phyloP scores from a whole-genome alignment of 805 yeast species.

The Wickerhamomyces silvicola region DNA sequence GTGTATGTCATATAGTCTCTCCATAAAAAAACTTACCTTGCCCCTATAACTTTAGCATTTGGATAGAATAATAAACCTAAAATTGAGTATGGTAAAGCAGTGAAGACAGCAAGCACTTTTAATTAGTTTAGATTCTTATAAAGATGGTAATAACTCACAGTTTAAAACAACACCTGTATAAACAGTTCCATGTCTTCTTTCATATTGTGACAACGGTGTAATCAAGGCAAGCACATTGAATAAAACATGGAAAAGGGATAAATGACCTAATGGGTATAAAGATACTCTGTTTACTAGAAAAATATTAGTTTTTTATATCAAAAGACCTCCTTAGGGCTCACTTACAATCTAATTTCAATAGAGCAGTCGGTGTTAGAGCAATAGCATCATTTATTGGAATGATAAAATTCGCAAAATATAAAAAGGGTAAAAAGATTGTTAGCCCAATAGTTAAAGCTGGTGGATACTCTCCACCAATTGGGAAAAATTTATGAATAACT shows the following conservation, averaged over 20 bases:
- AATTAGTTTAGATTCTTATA: conserved; percentile 2
- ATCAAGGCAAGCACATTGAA: conserved; percentile 52
- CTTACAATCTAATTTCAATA: conserved; percentile 37
- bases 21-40: conserved; percentile 25
- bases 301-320: background rate
- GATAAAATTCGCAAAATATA: conserved; percentile 33
- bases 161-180: conserved; percentile 79
- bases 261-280: conserved; percentile 67
- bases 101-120: conserved; percentile 49
- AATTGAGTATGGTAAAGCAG: conserved; percentile 38
- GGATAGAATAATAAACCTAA: conserved; percentile 41
- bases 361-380: conserved; percentile 49
- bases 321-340: background rate
- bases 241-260: conserved; percentile 51
- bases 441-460: conserved; percentile 65
- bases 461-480: conserved; percentile 25
- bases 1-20: background rate
- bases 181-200: conserved; percentile 72
- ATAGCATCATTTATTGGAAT: conserved; percentile 31
- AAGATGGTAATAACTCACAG: conserved; percentile 11
- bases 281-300: conserved; percentile 32
- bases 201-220: conserved; percentile 60
- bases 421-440: conserved; percentile 42
- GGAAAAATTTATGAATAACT: conserved; percentile 1
- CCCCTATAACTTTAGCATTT: conserved; percentile 50